Evolutionary conservation across 225 moss, liverwort and hornwort species (phyloP).

Genomic region (Bryoerythrophyllum caledonicum): DNA sequence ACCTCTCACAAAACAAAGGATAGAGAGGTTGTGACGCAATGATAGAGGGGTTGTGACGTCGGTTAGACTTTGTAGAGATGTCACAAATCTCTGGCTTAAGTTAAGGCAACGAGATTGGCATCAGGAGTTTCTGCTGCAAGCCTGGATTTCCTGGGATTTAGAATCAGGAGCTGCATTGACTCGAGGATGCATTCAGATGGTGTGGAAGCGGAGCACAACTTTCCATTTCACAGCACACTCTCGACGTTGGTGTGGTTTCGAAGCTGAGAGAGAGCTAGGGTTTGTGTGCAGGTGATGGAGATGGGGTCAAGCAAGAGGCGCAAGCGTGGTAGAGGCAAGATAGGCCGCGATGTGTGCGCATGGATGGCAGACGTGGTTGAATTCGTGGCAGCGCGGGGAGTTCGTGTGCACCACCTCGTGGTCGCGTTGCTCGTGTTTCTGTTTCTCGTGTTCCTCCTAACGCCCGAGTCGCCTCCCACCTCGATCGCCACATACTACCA

Average conservation of each 20-base stretch:
- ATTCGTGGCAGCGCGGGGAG: background rate
- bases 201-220: background rate
- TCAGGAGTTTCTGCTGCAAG: background rate
- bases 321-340: conserved; percentile 31
- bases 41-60: conserved; percentile 9
- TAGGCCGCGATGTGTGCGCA: conserved; percentile 23
- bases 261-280: too few species aligned
- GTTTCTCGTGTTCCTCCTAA: conserved; percentile 25
- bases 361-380: conserved; percentile 28
- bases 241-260: background rate
- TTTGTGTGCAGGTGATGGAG: conserved; percentile 29
- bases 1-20: background rate
- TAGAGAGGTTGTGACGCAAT: background rate
- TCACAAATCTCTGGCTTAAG: background rate
- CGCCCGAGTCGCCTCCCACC: conserved; percentile 23
- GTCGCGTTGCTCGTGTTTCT: conserved; percentile 17
- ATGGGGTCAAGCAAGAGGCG: conserved; percentile 42
- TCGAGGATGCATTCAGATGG: background rate
- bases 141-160: background rate
- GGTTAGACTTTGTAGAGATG: background rate
- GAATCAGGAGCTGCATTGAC: background rate
- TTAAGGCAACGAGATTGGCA: background rate
- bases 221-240: background rate
- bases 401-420: conserved; percentile 15
- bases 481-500: conserved; percentile 8